Evolutionary conservation across 768 basidiomycete species (phyloP).

Genomic region (Gymnopilus junonius): DNA sequence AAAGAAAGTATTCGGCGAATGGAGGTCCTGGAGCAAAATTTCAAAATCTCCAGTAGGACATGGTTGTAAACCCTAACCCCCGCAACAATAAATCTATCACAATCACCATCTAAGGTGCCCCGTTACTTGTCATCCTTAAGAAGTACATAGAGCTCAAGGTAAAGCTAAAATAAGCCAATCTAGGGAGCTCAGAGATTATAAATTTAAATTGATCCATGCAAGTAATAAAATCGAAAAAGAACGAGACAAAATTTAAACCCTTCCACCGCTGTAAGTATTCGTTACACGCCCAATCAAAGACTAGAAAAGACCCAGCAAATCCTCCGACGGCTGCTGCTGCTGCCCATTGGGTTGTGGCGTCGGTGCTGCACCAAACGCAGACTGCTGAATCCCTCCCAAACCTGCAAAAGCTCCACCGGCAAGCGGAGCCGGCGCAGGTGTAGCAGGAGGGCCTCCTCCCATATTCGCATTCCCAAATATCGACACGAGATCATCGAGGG

Average conservation of each 20-base stretch:
- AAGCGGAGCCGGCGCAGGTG: conserved; percentile 24
- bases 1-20: too few species aligned
- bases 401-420: conserved; percentile 19
- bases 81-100: too few species aligned
- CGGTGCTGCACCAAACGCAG: conserved; percentile 22
- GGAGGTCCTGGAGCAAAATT: too few species aligned
- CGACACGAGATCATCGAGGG: conserved; percentile 91
- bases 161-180: too few species aligned
- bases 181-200: background rate
- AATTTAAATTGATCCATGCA: background rate
- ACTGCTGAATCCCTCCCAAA: conserved; percentile 9
- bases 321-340: conserved; percentile 44
- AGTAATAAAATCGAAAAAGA: background rate
- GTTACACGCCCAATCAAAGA: background rate
- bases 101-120: too few species aligned
- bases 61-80: background rate
- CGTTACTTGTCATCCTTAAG: too few species aligned
- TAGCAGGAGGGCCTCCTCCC: conserved; percentile 23
- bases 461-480: conserved; percentile 72
- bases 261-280: too few species aligned
- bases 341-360: conserved; percentile 26
- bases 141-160: too few species aligned
- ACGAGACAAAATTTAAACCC: background rate
- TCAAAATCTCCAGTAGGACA: too few species aligned
- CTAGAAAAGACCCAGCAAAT: conserved; percentile 58